Base-by-base conservation (phyloP, 2,329 filamentous ascomycete species). In the Aureobasidium melanogenum region DNA sequence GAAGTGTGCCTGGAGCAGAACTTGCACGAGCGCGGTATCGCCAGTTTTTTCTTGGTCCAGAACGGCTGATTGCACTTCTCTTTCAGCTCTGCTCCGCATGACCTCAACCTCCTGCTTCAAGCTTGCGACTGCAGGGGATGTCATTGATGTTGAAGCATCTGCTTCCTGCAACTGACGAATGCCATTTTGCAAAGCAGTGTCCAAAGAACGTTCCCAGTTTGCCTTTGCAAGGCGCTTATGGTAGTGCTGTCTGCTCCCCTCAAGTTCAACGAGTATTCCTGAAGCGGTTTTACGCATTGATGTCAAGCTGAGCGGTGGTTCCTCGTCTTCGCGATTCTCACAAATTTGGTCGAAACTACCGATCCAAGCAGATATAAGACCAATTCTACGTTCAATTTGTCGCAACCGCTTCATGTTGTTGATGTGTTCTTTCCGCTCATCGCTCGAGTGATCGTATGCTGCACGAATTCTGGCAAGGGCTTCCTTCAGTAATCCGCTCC, bases 361-460 rank as follows among this genome's bases (percentile, higher is more conserved):
- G 61, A 97, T 88, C 94, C 94, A 99, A 1, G 88, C 87, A 3
- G 88, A 92, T n/a, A 99, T 80, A 63, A 96, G 80, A 7, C 85
- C 82, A 64, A 97, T 96, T 17, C 94, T 85, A 66, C 91, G 84
- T 75, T 96, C 91, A 34, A 96, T 85, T 59, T 88, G 85, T 67
- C 88, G 86, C 63, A 95, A 77, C 67, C 89, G 91, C 76, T 90
- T 90, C 85, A 95, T 90, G 69, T 86, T 86, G 63, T 79, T 84
- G 46, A 88, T 79, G 67, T 89, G 89, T 64, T 97, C 91, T 68
- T 88, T 85, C 54, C 94, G 83, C 71, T 97, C 91, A 0, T 81
- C 69, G 3, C 83, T 79, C 0, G 91, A 88, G 71, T 96, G 86
- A 17, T 96, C 89, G 72, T 91, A 97, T 26, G 94, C 90, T 8